These are phyloP conservation scores for Ailanthus altissimus DNA, from an alignment of 345 rosid genomes.

Conservation along the genomic window DNA sequence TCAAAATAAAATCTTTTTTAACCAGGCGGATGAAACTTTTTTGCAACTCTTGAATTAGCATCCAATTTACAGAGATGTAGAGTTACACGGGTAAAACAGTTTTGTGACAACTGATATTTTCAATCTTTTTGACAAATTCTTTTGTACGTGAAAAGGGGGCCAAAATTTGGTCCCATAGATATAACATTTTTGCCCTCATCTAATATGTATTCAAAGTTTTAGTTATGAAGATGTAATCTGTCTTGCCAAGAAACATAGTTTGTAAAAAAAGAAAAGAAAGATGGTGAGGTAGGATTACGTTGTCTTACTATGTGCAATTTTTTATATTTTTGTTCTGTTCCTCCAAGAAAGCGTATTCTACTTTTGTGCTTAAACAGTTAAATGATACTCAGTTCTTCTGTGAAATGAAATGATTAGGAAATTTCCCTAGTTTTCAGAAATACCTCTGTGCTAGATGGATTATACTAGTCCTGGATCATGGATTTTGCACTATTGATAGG, in stretches of 20 bases:
- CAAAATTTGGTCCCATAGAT: conserved; percentile 19
- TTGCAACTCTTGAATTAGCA: conserved; percentile 12
- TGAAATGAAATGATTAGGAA: not conserved
- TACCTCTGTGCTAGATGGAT: not conserved
- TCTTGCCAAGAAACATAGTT: not conserved
- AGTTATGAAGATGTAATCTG: not conserved
- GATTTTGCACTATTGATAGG: not conserved
- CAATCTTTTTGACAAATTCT: conserved; percentile 27
- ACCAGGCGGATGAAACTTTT: no score
- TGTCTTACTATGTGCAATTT: not conserved
- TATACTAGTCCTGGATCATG: not conserved
- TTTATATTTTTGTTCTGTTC: no score
- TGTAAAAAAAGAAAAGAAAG: no score
- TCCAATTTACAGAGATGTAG: conserved; percentile 14
- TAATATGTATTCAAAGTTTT: conserved; percentile 8
- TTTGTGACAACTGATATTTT: conserved; percentile 18
- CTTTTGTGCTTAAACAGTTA: not conserved
- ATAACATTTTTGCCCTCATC: conserved; percentile 10
- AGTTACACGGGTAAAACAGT: conserved; percentile 14
- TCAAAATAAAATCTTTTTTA: not conserved
- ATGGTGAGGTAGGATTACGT: not conserved
- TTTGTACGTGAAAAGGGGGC: conserved; percentile 4
- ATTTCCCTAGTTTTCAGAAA: not conserved
- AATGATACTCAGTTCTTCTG: not conserved
- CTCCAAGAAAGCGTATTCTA: no score